Percentiles rank a stretch among this genome's conserved stretches.
phyloP scores from a whole-genome alignment of 805 yeast genomes.

The Yarrowia alimentaria region DNA sequence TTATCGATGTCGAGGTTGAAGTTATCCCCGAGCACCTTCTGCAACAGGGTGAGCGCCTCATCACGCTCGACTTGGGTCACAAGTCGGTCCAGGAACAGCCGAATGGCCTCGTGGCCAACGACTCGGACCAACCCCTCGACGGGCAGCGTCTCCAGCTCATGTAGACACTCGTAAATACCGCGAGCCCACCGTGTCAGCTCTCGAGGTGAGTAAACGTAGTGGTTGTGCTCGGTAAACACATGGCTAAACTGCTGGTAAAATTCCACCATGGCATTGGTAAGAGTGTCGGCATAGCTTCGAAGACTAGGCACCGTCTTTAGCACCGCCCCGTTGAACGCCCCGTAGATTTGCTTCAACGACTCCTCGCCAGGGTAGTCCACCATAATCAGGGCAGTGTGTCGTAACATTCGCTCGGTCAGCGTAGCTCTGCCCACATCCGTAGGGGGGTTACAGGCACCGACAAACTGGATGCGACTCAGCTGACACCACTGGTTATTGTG shows the following conservation, averaged over 20 bases:
- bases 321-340: slow-evolving; percentile 53
- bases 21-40: slow-evolving; percentile 38
- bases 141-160: slow-evolving; percentile 41
- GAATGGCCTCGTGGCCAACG: slow-evolving; percentile 77
- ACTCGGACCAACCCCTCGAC: slow-evolving; percentile 54
- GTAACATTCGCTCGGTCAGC: slow-evolving; percentile 58
- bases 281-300: slow-evolving; percentile 49
- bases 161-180: slow-evolving; percentile 61
- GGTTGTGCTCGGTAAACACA: slow-evolving; percentile 43
- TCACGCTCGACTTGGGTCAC: slow-evolving; percentile 47
- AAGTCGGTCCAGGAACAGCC: slow-evolving; percentile 76
- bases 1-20: slow-evolving; percentile 47
- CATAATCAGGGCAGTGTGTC: slow-evolving; percentile 64
- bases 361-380: slow-evolving; percentile 72
- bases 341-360: slow-evolving; percentile 68
- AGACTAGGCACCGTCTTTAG: slow-evolving; percentile 61
- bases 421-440: slow-evolving; percentile 69
- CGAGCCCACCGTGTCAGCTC: slow-evolving; percentile 85
- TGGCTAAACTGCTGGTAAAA: slow-evolving; percentile 47
- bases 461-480: slow-evolving; percentile 65
- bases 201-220: slow-evolving; percentile 82
- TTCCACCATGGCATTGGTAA: slow-evolving; percentile 66
- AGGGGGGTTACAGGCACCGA: slow-evolving; percentile 96
- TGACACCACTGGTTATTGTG: slow-evolving; percentile 63
- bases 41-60: slow-evolving; percentile 48